phyloP scores from a whole-genome alignment of 345 rosid species.

The Eucalyptus virginea region DNA sequence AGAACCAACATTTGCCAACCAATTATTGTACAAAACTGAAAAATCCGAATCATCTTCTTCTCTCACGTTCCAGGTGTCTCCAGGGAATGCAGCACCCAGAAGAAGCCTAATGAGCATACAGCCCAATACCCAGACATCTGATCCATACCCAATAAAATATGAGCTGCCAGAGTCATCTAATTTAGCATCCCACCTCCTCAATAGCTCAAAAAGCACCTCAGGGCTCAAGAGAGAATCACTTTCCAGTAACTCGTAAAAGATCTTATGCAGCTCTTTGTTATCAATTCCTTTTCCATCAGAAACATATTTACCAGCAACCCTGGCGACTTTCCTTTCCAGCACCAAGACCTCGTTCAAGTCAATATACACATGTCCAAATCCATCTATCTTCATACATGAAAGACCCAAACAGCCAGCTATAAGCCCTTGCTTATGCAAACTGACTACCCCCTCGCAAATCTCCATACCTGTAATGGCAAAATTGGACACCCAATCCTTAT shows the following conservation, averaged over 20 bases:
- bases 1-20: slow-evolving; percentile 26
- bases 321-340: slow-evolving; percentile 22
- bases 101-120: slow-evolving; percentile 46
- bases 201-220: slow-evolving; percentile 43
- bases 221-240: slow-evolving; percentile 45
- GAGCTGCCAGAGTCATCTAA: slow-evolving; percentile 3
- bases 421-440: slow-evolving; percentile 46
- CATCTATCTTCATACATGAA: slow-evolving; percentile 47
- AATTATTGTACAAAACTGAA: slow-evolving; percentile 9
- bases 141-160: slow-evolving; percentile 14
- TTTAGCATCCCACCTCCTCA: slow-evolving; percentile 16
- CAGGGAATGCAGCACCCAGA: slow-evolving; percentile 30
- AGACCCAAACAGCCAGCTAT: slow-evolving; percentile 41
- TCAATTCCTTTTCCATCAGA: slow-evolving; percentile 12
- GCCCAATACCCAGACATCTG: slow-evolving; percentile 76
- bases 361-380: slow-evolving; percentile 41
- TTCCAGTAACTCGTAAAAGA: slow-evolving; percentile 16
- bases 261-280: slow-evolving; percentile 4
- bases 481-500: slow-evolving; percentile 18
- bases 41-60: slow-evolving; percentile 14
- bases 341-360: slow-evolving; percentile 39
- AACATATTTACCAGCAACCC: slow-evolving; percentile 4
- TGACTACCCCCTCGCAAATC: slow-evolving; percentile 54
- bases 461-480: slow-evolving; percentile 58
- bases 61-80: slow-evolving; percentile 9